Evolutionary conservation across 108 stramenopile species (phyloP), one percentile per base, ranked within the genome.

Genomic region (Cylindrotheca closterium): DNA sequence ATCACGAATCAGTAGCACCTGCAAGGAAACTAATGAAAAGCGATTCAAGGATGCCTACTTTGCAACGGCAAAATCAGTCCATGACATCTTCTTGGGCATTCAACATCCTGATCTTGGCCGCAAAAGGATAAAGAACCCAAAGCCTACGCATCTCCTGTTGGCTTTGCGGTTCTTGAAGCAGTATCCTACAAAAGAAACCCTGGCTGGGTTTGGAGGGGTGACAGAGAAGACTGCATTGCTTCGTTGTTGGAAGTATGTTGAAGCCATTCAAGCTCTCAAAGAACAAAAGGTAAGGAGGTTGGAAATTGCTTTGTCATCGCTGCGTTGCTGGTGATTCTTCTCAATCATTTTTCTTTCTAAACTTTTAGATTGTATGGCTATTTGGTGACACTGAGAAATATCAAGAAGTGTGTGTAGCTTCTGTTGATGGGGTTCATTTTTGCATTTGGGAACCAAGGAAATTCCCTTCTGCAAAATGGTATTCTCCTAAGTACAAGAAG

Each of bases 401-500:
- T 42, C 37, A 7, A 15, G 37, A 37, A 30, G 58, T 52, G 2
- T 58, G 15, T 33, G 49, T 69, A 1, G 1, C 57, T 1, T 4
- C 59, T 12, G 68, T 69, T 1, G 68, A 69, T 60, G 68, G 68
- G n/a, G 45, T 69, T 18, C 51, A 69, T 29, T 69, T 30, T 30
- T 17, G 50, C 10, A 69, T 29, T 1, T 1, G 22, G 1, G 68
- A 69, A 47, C 31, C 30, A 49, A 32, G 45, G 22, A 51, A 30
- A 32, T 21, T 54, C 1, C 53, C 58, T 7, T 32, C 45, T 50
- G 46, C 30, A 19, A 70, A 60, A 25, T 71, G 63, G 54, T 75
- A 55, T 27, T 80, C 79, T 2, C 65, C 71, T 42, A 80, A 80
- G 59, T 56, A 24, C 51, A 76, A 76, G 21, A 46, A 52, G 17